Evolutionary conservation across 2,329 filamentous ascomycete genomes (phyloP).

Genomic region (Westerdykella ornata): DNA sequence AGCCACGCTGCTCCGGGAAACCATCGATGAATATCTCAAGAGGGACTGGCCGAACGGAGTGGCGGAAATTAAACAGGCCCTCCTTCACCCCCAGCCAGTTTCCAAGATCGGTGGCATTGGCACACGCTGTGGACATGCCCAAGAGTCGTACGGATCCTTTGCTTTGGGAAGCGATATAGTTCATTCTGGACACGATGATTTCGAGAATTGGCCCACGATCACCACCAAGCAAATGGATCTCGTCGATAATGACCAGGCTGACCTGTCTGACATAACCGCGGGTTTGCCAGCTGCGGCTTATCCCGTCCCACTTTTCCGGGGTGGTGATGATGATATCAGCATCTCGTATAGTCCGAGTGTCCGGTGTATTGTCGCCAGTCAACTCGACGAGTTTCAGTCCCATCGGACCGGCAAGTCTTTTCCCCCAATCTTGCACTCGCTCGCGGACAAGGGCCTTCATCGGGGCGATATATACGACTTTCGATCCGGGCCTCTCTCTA

Average conservation of each 20-base stretch:
- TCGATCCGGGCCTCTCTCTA: slow-evolving; percentile 84
- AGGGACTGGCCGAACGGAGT: slow-evolving; percentile 93
- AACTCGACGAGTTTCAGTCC: slow-evolving; percentile 88
- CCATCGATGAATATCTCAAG: slow-evolving; percentile 96
- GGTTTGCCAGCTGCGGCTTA: slow-evolving; percentile 97
- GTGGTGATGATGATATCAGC: slow-evolving; percentile 98
- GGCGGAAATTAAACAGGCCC: slow-evolving; percentile 90
- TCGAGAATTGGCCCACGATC: slow-evolving; percentile 96
- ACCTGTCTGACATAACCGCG: slow-evolving; percentile 94
- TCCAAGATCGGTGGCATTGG: slow-evolving; percentile 85
- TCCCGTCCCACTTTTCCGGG: slow-evolving; percentile 99
- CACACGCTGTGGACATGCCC: slow-evolving; percentile 98
- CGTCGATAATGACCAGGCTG: slow-evolving; percentile 93
- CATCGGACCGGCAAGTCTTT: slow-evolving; percentile 71
- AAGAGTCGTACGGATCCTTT: slow-evolving; percentile 82
- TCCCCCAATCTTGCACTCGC: slow-evolving; percentile 90
- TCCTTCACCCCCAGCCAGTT: slow-evolving; percentile 98
- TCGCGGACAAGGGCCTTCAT: slow-evolving; percentile 99
- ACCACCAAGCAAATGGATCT: slow-evolving; percentile 94
- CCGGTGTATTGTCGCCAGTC: slow-evolving; percentile 96
- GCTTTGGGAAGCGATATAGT: slow-evolving; percentile 93
- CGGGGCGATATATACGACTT: slow-evolving; percentile 97
- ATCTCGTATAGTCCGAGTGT: slow-evolving; percentile 89
- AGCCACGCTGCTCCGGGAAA: slow-evolving; percentile 89
- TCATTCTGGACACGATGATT: slow-evolving; percentile 92